These are phyloP conservation scores for Solanum hybrid DNA, from an alignment of 305 asterid species.

Conservation along the genomic window DNA sequence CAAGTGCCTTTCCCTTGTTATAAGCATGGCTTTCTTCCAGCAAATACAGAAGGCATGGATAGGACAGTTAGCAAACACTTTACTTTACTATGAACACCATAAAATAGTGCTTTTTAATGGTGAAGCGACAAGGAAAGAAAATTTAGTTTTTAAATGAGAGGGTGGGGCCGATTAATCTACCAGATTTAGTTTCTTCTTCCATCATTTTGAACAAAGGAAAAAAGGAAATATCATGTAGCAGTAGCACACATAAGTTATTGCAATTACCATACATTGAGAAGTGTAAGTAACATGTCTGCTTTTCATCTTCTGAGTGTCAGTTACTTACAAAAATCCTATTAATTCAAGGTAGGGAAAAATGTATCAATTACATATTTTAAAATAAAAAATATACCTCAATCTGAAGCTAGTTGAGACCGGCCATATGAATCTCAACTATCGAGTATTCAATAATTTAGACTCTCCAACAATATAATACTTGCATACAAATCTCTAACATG, in stretches of 20 bases:
- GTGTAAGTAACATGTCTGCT: not conserved
- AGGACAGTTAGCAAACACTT: slow-evolving; percentile 10
- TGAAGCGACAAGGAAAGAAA: not conserved
- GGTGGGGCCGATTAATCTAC: not conserved
- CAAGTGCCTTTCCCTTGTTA: slow-evolving; percentile 85
- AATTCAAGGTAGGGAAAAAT: not conserved
- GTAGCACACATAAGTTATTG: not conserved
- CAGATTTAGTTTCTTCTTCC: not conserved
- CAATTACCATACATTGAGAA: not conserved
- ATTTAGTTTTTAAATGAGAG: not conserved
- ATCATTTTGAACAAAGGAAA: not conserved
- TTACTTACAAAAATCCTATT: not conserved
- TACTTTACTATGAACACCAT: not conserved
- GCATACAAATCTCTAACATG: not conserved
- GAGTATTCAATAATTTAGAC: not conserved
- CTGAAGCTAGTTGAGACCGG: not conserved
- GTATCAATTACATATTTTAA: not conserved
- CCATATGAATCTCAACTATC: not conserved
- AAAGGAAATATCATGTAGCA: not conserved
- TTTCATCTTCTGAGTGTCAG: not conserved
- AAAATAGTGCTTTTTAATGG: not conserved
- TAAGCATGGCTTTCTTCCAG: slow-evolving; percentile 91
- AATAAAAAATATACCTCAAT: not conserved
- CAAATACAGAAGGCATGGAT: slow-evolving; percentile 31
- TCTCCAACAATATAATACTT: not conserved